Evolutionary conservation across 1,284 basidiomycete genomes (phyloP), one percentile per base, ranked within the genome.

Genomic region (Schizophyllum amplum): DNA sequence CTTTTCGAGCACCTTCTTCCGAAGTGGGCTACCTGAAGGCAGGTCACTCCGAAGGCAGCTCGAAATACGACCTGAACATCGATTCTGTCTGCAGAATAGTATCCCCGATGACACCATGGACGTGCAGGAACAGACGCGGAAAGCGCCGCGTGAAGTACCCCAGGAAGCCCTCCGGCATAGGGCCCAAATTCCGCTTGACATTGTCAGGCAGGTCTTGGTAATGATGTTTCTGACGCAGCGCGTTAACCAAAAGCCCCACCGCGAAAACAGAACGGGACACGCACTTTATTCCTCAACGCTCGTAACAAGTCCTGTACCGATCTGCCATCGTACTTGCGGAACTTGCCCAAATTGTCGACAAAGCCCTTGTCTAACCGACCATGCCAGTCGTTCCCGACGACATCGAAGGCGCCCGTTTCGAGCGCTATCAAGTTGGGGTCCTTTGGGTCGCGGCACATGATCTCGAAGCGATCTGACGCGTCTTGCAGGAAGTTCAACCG

Each of bases 401-500:
- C 85, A 5, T 72, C 70, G 50, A 65, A 64, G 0, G 91, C 87
- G 51, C 78, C 78, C 0, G 72, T 80, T 72, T 99, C 97, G 24
- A 99, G 81, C 24, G 81, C 71, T 13, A 90, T 68, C 15, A 99
- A 78, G 55, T 86, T 81, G 0, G 82, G 75, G 55, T 97, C 91
- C 52, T 86, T 87, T 0, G 95, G 93, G 54, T 96, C 94, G 52
- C 90, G 82, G 63, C 88, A 91, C 92, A 99, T 96, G 67, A 94
- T 95, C 72, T 99, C 96, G 70, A 99, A 98, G 1, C 94, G 84
- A 71, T 99, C 96, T 0, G 94, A 98, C 0, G 94, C 92, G 63
- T 99, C 96, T 71, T 97, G 95, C 15, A 99, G 76, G 81, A 99
- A 99, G 52, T 82, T 86, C 2, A 99, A 76, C 33, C 95, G 82